These are phyloP conservation scores for Leccinum longicurvipes DNA, from an alignment of 768 basidiomycete genomes.

Conservation along the genomic window DNA sequence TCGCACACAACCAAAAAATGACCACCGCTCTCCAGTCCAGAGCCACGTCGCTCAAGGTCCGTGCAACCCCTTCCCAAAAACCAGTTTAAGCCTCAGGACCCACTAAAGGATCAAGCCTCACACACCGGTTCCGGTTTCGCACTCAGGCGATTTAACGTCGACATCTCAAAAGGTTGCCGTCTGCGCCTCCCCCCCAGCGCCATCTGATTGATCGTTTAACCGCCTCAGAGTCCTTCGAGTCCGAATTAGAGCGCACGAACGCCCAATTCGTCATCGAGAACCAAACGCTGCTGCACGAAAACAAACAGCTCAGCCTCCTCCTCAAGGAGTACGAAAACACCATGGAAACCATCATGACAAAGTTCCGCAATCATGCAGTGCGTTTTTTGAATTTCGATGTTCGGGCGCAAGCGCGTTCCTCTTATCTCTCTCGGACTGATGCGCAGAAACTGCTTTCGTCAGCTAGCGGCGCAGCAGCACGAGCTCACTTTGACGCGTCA, in stretches of 20 bases:
- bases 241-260: conserved; percentile 86
- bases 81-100: conserved; percentile 9
- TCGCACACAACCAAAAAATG: conserved; percentile 77
- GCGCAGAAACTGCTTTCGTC: conserved; percentile 5
- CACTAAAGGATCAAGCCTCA: conserved; percentile 65
- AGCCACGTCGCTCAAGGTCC: conserved; percentile 71
- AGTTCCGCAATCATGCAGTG: conserved; percentile 90
- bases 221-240: conserved; percentile 79
- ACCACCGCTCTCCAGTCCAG: conserved; percentile 65
- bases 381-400: conserved; percentile 36
- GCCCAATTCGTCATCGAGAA: conserved; percentile 93
- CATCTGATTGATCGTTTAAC: conserved; percentile 8
- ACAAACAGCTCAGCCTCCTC: conserved; percentile 85
- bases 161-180: conserved; percentile 72
- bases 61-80: conserved; percentile 8
- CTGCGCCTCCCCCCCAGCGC: conserved; percentile 2
- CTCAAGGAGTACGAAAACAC: conserved; percentile 95
- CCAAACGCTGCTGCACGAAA: conserved; percentile 87
- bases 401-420: neutral
- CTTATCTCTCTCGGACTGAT: conserved; percentile 4
- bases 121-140: conserved; percentile 72
- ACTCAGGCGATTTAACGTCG: conserved; percentile 80
- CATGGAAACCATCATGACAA: conserved; percentile 94
- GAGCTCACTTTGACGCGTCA: conserved; percentile 84
- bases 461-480: conserved; percentile 92